Evolutionary conservation across 2,329 filamentous ascomycete species (phyloP).

Genomic region (Penicillium sp.): DNA sequence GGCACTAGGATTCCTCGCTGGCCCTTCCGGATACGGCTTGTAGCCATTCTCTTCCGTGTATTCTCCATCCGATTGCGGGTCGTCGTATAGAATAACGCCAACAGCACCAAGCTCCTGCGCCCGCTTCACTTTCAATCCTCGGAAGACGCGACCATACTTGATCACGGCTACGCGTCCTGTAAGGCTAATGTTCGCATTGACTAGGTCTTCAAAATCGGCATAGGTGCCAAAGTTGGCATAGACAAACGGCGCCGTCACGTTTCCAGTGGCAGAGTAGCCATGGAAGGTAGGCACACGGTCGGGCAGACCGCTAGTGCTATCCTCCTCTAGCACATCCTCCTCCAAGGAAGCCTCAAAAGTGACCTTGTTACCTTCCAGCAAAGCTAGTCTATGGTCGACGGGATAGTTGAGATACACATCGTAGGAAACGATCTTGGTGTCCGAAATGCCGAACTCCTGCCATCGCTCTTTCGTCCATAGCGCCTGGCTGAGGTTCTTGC

Average conservation of each 20-base stretch:
- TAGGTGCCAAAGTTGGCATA: slow-evolving; percentile 93
- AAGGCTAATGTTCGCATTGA: slow-evolving; percentile 74
- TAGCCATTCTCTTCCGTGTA: slow-evolving; percentile 82
- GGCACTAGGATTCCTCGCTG: slow-evolving; percentile 83
- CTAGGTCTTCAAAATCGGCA: slow-evolving; percentile 80
- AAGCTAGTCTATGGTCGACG: slow-evolving; percentile 69
- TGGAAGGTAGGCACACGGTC: slow-evolving; percentile 88
- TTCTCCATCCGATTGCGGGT: slow-evolving; percentile 86
- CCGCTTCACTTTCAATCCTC: slow-evolving; percentile 89
- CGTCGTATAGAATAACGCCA: slow-evolving; percentile 81
- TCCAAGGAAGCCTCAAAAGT: slow-evolving; percentile 80
- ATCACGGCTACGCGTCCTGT: slow-evolving; percentile 85
- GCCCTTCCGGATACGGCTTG: slow-evolving; percentile 79
- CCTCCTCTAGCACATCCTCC: slow-evolving; percentile 83
- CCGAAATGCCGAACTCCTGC: slow-evolving; percentile 69
- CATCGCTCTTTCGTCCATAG: slow-evolving; percentile 76
- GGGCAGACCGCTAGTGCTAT: slow-evolving; percentile 73
- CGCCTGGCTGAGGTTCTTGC: slow-evolving; percentile 77
- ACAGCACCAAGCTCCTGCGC: slow-evolving; percentile 90
- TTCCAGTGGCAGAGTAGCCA: slow-evolving; percentile 89
- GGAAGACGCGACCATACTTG: slow-evolving; percentile 85
- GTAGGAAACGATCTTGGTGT: slow-evolving; percentile 67
- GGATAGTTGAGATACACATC: slow-evolving; percentile 82
- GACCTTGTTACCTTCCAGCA: slow-evolving; percentile 66
- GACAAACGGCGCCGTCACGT: slow-evolving; percentile 85